Evolutionary conservation across 805 yeast genomes (phyloP), one percentile per base, ranked within the genome.

Genomic region (Clavispora carvajalis): DNA sequence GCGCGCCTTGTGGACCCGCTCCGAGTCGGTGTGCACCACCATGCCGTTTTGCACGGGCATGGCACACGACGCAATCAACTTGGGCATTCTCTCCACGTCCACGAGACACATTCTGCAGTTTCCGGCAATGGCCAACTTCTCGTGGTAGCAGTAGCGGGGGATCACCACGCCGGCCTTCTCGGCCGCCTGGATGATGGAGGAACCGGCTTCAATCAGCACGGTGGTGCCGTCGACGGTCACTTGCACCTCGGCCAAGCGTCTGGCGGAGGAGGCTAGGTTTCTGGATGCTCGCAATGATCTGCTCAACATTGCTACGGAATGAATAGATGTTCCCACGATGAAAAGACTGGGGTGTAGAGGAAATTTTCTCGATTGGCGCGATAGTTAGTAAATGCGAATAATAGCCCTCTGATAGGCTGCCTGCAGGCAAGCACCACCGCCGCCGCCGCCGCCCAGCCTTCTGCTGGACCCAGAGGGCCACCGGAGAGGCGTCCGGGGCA

Each of bases 91-190:
- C 66, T 87, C 95, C 41, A 87, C 84, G 57, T 86, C 95, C 36
- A 86, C 95, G 22, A 86, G 76, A 61, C 95, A 86, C 95, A 86
- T 86, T 65, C 95, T 82, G 65, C 95, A 86, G 69, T 86, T 87
- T 59, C 95, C 95, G 10, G 95, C 95, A 58, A 86, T 77, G 25
- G 95, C 90, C 50, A 87, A 75, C 64, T 86, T 85, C 57, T 87
- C 95, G 65, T 87, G 95, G 73, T 84, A 87, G 67, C 95, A 87
- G 71, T 87, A 87, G 51, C 95, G 77, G 31, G 95, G 95, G 38
- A 87, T 82, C 44, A 82, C 74, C 33, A 85, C 90, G 41, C 95
- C 95, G 30, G 95, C 95, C 65, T 82, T 81, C 58, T 87, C 95
- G 49, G 91, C 88, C 38, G 95, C 95, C 67, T 87, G 95, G 58